Base-by-base conservation (phyloP, 176 grass and related monocot genomes). In the Triticum dicoccoides region DNA sequence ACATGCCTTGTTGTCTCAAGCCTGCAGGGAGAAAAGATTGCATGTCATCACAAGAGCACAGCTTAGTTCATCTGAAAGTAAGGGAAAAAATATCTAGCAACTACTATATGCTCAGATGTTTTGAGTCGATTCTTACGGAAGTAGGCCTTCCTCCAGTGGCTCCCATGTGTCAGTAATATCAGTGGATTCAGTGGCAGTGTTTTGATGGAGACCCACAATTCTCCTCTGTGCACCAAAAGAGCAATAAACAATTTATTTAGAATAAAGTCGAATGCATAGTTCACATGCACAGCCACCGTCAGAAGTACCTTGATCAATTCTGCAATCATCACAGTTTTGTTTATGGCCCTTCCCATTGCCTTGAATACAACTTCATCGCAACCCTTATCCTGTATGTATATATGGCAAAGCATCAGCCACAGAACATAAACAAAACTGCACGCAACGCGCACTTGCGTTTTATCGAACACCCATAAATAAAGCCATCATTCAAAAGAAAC, bases 81-180 rank as follows among this genome's bases (percentile, higher is more conserved):
- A 52, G 51, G 51, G 35, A n/a, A 59, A 59, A 59, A 59, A 54
- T 54, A 17, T 54, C 56, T 59, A 59, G 56, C 54, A 58, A 58
- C n/a, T 42, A 44, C 62, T 76, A 15, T 52, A 76, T 83, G 64
- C 33, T 56, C 2, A 80, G 47, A 86, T 44, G 14, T 20, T 21
- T 82, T 72, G 0, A 77, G 63, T 68, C 20, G n/a, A 41, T 62
- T 73, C 91, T 91, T 93, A 99, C 97, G 97, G 97, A 38, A 99
- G 97, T 69, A 99, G 41, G 85, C 97, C 97, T 94, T 99, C 97
- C 90, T 99, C 97, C 54, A 99, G 81, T 29, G 97, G 97, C 84
- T 99, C 97, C 97, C 97, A 99, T 58, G 81, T 99, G 79, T 99
- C 97, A 25, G 97, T 99, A 56, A 96, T 99, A 89, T 99, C 97